phyloP scores from a whole-genome alignment of 306 rosid genomes.

The Ziziphus jujuba region DNA sequence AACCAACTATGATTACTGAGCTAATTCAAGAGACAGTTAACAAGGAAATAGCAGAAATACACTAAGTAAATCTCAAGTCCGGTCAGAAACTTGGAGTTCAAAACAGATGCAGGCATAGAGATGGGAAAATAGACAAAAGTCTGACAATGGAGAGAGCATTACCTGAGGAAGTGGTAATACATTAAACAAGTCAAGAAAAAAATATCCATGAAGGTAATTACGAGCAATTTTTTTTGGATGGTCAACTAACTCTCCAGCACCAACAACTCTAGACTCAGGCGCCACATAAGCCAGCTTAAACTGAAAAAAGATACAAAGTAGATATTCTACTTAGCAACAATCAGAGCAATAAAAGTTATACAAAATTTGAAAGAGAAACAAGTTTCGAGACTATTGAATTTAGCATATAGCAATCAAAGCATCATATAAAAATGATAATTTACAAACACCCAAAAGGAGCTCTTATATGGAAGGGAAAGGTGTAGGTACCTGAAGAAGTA shows the following conservation, averaged over 20 bases:
- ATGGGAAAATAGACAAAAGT: neutral
- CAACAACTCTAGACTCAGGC: conserved; percentile 78
- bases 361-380: too few relatives aligned
- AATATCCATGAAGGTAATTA: conserved; percentile 53
- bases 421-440: neutral
- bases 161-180: conserved; percentile 89
- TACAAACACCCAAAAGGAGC: neutral
- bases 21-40: too few relatives aligned
- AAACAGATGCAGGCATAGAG: neutral
- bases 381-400: too few relatives aligned
- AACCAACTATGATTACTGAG: too few relatives aligned
- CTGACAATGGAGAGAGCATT: conserved; percentile 21
- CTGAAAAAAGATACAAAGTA: conserved; percentile 45
- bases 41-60: neutral
- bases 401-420: neutral
- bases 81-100: neutral
- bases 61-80: neutral
- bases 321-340: too few relatives aligned
- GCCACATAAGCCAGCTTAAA: conserved; percentile 88
- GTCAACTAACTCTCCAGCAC: conserved; percentile 88
- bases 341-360: too few relatives aligned
- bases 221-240: conserved; percentile 71
- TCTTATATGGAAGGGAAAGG: neutral
- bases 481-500: conserved; percentile 74
- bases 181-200: conserved; percentile 60